Conservation (phyloP, 371 early-diverging fungal species). For the Sporodiniella umbellata region DNA sequence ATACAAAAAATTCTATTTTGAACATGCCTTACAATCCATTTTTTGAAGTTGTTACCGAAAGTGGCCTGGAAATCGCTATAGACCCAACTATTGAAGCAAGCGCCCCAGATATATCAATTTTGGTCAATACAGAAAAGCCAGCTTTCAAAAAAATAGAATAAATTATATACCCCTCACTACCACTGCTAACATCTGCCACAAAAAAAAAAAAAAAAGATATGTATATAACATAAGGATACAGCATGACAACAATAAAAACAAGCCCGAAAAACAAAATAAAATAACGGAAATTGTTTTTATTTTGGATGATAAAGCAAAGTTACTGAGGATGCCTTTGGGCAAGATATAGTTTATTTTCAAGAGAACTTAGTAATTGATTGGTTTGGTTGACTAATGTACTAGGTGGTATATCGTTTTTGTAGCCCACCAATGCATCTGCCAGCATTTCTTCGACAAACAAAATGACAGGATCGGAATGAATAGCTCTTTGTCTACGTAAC, state of each 20-base stretch:
- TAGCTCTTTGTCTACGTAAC: slow-evolving; percentile 16
- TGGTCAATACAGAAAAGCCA: background rate
- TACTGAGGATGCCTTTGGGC: background rate
- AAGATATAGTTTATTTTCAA: slow-evolving; percentile 2
- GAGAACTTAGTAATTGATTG: slow-evolving; percentile 5
- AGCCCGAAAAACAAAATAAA: too few relatives aligned
- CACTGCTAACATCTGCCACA: background rate
- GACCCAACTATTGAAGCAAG: background rate
- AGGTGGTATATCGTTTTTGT: slow-evolving; percentile 6
- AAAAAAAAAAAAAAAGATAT: too few relatives aligned
- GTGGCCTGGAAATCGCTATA: background rate
- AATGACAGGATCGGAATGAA: slow-evolving; percentile 25
- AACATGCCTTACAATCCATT: background rate
- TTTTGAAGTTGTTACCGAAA: background rate
- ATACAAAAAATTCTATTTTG: background rate
- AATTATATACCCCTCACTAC: slow-evolving; percentile 24
- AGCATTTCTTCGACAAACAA: slow-evolving; percentile 31
- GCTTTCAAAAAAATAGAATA: background rate
- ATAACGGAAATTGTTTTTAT: background rate
- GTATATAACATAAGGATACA: too few relatives aligned
- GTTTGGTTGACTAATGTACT: slow-evolving; percentile 12
- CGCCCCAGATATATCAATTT: background rate
- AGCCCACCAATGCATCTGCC: slow-evolving; percentile 3
- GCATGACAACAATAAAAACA: too few relatives aligned
- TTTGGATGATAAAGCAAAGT: background rate